phyloP scores from a whole-genome alignment of 2,329 filamentous ascomycete genomes.

The Polychaeton citri region DNA sequence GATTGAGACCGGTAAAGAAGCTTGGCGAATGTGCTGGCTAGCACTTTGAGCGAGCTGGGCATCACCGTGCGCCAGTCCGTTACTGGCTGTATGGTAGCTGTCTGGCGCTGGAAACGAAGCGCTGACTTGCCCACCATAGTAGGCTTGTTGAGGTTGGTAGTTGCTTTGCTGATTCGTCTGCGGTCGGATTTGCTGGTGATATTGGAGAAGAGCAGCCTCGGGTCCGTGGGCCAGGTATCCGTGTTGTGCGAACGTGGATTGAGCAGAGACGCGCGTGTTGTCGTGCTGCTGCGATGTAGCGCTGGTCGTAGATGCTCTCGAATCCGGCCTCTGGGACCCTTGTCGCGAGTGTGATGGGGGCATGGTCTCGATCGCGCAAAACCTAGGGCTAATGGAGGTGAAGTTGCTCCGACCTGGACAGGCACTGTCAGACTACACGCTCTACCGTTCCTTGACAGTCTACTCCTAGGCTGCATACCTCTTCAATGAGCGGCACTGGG shows the following conservation, averaged over 20 bases:
- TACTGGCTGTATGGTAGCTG: not conserved
- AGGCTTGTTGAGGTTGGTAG: not conserved
- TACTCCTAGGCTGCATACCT: too few species aligned
- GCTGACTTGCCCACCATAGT: not conserved
- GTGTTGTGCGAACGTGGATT: conserved; percentile 10
- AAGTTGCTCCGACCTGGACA: too few species aligned
- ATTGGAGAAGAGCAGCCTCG: conserved; percentile 19
- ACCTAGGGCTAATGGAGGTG: too few species aligned
- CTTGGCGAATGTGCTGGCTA: conserved; percentile 12
- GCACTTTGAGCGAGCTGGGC: not conserved
- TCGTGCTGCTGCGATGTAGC: conserved; percentile 18
- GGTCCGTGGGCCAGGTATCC: conserved; percentile 12
- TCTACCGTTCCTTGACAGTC: too few species aligned
- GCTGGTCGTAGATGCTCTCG: conserved; percentile 21
- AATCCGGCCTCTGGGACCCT: conserved; percentile 12
- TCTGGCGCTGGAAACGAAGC: not conserved
- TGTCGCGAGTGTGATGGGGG: not conserved
- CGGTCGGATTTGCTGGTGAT: conserved; percentile 5
- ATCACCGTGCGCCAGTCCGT: not conserved
- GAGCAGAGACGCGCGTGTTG: conserved; percentile 6
- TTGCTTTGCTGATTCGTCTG: not conserved
- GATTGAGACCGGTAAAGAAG: conserved; percentile 11
- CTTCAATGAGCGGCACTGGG: too few species aligned
- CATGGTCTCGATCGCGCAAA: too few species aligned
- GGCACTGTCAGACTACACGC: too few species aligned